These are phyloP conservation scores for Wickerhamiella dianesei DNA, from an alignment of 805 yeast genomes.

Conservation along the genomic window DNA sequence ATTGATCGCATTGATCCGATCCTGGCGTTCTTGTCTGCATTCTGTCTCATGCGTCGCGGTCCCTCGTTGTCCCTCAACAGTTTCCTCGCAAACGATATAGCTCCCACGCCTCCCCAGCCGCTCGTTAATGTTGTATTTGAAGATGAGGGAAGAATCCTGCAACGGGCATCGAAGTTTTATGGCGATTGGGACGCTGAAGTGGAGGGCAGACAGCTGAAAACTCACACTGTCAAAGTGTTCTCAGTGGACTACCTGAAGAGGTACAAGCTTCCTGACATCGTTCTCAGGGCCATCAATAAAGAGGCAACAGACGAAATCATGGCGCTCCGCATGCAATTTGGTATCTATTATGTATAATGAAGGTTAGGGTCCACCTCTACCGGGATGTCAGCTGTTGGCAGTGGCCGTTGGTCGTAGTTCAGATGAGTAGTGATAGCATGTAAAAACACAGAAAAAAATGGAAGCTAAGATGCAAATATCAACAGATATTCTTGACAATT, in stretches of 20 bases:
- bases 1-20: conserved; percentile 14
- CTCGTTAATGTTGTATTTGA: conserved; percentile 15
- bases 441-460: too few species aligned
- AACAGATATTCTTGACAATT: too few species aligned
- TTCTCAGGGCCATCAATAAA: conserved; percentile 6
- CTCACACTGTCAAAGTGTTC: conserved; percentile 6
- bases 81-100: conserved; percentile 5
- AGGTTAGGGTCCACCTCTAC: too few species aligned
- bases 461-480: too few species aligned
- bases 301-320: conserved; percentile 5
- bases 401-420: too few species aligned
- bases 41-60: conserved; percentile 15
- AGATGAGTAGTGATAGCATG: too few species aligned
- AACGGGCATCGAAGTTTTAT: conserved; percentile 11
- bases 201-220: not conserved
- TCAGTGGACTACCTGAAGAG: conserved; percentile 4
- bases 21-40: conserved; percentile 19
- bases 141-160: conserved; percentile 15
- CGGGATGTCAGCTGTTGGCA: too few species aligned
- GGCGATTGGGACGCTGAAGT: conserved; percentile 16
- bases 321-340: conserved; percentile 1
- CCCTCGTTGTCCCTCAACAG: conserved; percentile 3
- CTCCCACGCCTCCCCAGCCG: conserved; percentile 7
- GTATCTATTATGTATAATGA: not conserved
- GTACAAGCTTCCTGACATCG: conserved; percentile 3